Evolutionary conservation across 768 basidiomycete genomes (phyloP), one percentile per base, ranked within the genome.

Genomic region (Sporobolomyces roseus): DNA sequence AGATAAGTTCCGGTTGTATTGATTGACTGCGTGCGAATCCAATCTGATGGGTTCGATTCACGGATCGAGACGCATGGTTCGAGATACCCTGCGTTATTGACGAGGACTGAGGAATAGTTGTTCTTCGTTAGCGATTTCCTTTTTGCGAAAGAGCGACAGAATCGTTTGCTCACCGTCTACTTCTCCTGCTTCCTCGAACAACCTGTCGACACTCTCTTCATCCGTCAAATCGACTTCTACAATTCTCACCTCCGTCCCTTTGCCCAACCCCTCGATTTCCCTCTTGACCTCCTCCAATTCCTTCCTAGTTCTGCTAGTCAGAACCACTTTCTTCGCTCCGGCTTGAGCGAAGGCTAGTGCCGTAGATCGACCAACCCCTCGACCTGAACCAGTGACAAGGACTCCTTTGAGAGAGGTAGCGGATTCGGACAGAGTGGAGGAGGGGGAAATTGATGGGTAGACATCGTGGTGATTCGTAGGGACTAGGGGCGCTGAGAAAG

Each of bases 21-120:
- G 36, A 66, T 38, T 25, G 30, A 25, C 43, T 53, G 30, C 25
- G 59, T 61, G 21, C 52, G 36, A n/a, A 8, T 21, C 65, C 65
- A 66, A 21, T 61, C 65, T 23, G 23, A 4, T 1, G 65, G 65
- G 30, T 54, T 30, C 10, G 51, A 54, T 25, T 54, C 43, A n/a
- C 59, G 58, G 25, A 66, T 66, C 7, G 58, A 36, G 17, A 36
- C 25, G 58, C 29, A 38, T 13, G 50, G 58, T 50, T 66, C 65
- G 59, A 66, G 65, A 59, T 54, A 61, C 29, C 65, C 65, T 10
- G 59, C 58, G 52, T 66, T 66, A 51, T 61, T 61, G 59, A 66
- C n/a, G 25, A 66, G 45, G 30, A 61, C 65, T 66, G 58, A 46
- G 14, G 23, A 46, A 46, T 12, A 19, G 60, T 33, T 16, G 7